Conservation (phyloP, 768 basidiomycete species). For the Mycena capillaripes region DNA sequence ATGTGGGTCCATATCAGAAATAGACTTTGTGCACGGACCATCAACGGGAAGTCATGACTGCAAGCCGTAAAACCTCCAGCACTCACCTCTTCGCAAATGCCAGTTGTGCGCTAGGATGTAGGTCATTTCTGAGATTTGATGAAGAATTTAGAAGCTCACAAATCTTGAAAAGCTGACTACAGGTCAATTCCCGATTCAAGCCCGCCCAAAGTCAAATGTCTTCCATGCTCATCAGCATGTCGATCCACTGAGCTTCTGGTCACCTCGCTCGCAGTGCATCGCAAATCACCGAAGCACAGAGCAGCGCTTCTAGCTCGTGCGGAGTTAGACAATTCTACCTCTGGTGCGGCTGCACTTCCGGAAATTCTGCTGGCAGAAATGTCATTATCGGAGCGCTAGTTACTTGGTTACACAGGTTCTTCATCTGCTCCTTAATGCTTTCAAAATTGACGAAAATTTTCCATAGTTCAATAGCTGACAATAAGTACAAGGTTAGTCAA, state of each 20-base stretch:
- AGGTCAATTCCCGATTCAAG: background rate
- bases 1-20: conserved; percentile 11
- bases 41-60: conserved; percentile 2
- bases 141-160: background rate
- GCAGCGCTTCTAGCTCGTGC: background rate
- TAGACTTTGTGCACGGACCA: conserved; percentile 3
- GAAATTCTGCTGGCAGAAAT: background rate
- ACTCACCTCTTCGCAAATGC: background rate
- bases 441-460: too few relatives aligned
- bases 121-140: background rate
- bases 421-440: too few relatives aligned
- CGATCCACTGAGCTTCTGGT: background rate
- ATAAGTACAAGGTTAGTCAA: too few relatives aligned
- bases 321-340: background rate
- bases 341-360: background rate
- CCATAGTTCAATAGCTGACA: too few relatives aligned
- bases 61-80: background rate
- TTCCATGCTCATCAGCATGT: background rate
- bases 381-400: background rate
- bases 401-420: too few relatives aligned
- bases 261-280: background rate
- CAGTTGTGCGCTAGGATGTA: background rate
- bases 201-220: background rate
- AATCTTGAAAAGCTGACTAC: background rate
- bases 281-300: background rate